Evolutionary conservation across 2,329 filamentous ascomycete species (phyloP), one percentile per base, ranked within the genome.

Genomic region (Exutisphaerella laricina): DNA sequence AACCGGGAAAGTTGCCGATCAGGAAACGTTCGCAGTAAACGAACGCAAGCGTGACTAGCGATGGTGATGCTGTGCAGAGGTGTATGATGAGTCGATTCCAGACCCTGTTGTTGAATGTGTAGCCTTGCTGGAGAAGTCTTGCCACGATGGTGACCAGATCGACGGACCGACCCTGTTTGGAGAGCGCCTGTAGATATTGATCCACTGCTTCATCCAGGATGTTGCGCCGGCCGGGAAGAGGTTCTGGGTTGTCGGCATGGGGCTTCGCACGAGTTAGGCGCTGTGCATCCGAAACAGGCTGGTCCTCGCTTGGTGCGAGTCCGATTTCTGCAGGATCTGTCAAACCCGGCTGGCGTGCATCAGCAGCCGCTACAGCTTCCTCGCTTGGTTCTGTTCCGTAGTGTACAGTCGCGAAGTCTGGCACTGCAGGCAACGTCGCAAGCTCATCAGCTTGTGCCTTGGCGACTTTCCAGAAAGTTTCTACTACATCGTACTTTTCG

Each of bases 1-100:
- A 96, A 17, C 88, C 87, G 8, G 77, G 76, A 77, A 88, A 95
- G 23, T 77, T 72, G 1, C 77, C 74, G 77, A 95, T 94, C 42
- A 97, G 80, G 47, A 79, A 78, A 18, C 72, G 67, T 67, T 97
- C 90, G 60, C 85, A 90, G 39, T 82, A 66, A 16, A 68, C 60
- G 65, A 92, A 94, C 26, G 88, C 88, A 14, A 82, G 72, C 35
- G 78, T 66, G 55, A 76, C 74, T 33, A 75, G 71, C 12, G 62
- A 57, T 17, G 61, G 61, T 33, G 75, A 73, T 41, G 79, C 71
- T 10, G 72, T 68, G 17, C 80, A 78, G 20, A 96, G 77, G 38
- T 74, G 66, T 55, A 84, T 78, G 42, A 95, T 74, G 51, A 85
- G 81, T 38, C 46, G 41, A 60, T 94, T 92, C 88, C 88, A 94